phyloP scores from a whole-genome alignment of 176 grass and related monocot species.

The Elaeis guineensis region DNA sequence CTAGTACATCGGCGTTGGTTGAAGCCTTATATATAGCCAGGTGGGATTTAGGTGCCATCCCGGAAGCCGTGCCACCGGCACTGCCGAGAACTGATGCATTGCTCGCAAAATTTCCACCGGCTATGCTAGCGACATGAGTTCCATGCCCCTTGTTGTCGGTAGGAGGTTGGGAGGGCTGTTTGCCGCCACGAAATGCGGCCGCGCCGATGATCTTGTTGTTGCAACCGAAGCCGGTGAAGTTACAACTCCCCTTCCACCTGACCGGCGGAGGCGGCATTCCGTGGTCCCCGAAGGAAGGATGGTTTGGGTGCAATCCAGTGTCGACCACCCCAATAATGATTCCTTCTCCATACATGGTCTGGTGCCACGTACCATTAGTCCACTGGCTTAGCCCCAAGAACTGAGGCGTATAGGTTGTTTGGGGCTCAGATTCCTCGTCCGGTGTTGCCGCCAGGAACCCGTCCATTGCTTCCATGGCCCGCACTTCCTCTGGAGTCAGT shows the following conservation, averaged over 20 bases:
- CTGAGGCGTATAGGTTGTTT: too few relatives aligned
- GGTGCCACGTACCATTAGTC: too few relatives aligned
- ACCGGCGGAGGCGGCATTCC: background rate
- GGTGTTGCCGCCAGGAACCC: too few relatives aligned
- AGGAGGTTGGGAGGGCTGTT: too few relatives aligned
- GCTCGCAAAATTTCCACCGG: too few relatives aligned
- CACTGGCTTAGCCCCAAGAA: too few relatives aligned
- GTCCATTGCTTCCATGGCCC: too few relatives aligned
- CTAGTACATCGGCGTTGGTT: background rate
- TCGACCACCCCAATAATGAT: background rate
- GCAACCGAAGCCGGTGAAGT: background rate
- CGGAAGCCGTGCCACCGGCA: background rate
- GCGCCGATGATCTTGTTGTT: constrained; percentile 1
- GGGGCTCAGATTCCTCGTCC: too few relatives aligned
- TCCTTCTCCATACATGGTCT: too few relatives aligned
- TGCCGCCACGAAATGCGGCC: background rate
- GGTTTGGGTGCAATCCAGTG: background rate
- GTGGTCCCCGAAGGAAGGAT: background rate
- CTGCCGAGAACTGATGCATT: background rate
- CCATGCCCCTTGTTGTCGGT: too few relatives aligned
- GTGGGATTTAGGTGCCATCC: background rate
- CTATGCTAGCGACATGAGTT: too few relatives aligned
- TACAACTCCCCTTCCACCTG: background rate
- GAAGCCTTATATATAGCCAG: background rate
- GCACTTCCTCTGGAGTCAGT: too few relatives aligned